phyloP scores from a whole-genome alignment of 345 rosid species.

The Bruguiera sexangula region DNA sequence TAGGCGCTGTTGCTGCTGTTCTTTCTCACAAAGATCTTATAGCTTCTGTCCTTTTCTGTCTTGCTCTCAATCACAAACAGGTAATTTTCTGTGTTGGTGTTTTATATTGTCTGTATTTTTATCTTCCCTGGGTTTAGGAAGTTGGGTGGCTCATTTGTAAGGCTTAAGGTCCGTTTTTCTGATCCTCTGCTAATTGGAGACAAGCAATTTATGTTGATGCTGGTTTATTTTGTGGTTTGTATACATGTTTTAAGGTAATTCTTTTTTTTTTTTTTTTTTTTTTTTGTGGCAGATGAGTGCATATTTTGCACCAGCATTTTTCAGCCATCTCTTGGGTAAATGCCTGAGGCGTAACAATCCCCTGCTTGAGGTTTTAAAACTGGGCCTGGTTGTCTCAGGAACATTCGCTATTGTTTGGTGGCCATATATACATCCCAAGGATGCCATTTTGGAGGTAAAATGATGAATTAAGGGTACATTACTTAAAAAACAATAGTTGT shows the following conservation, averaged over 20 bases:
- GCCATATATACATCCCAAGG: slow-evolving; percentile 72
- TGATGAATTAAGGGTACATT: not conserved
- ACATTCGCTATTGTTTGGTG: slow-evolving; percentile 86
- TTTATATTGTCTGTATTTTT: not conserved
- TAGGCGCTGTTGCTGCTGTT: slow-evolving; percentile 78
- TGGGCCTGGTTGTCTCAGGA: slow-evolving; percentile 59
- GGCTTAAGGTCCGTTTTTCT: not conserved
- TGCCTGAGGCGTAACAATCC: slow-evolving; percentile 68
- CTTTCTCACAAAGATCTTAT: slow-evolving; percentile 59
- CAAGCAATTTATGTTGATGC: not conserved
- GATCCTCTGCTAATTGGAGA: not conserved
- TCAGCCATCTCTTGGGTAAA: slow-evolving; percentile 80
- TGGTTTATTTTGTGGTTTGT: not conserved
- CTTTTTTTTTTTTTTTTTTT: slow-evolving; percentile 12
- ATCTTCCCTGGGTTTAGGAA: not conserved
- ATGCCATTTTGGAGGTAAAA: slow-evolving; percentile 60
- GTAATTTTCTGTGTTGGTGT: slow-evolving; percentile 29
- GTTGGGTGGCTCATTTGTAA: not conserved
- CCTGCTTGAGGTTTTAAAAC: slow-evolving; percentile 53
- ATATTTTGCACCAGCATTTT: slow-evolving; percentile 89
- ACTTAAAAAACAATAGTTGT: not conserved
- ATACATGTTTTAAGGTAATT: slow-evolving; percentile 3
- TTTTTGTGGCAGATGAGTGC: slow-evolving; percentile 75
- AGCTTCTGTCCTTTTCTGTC: slow-evolving; percentile 62
- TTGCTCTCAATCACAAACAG: slow-evolving; percentile 96